Evolutionary conservation across 257 asterid species (phyloP).

Genomic region (Solanum peruvianum): DNA sequence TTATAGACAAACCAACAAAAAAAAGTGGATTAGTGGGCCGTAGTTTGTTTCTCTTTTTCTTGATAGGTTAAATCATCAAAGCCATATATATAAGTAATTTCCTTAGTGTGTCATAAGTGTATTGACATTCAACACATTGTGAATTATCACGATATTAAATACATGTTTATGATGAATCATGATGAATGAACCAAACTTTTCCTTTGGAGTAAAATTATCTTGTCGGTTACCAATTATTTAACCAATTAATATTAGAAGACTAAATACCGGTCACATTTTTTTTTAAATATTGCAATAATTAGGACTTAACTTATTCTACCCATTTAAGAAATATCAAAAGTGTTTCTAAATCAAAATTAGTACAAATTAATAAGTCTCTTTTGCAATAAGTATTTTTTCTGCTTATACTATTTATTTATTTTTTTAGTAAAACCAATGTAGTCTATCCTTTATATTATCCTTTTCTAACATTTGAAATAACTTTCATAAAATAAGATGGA

Average conservation of each 20-base stretch:
- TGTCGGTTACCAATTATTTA: neutral
- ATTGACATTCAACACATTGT: neutral
- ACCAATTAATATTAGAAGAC: neutral
- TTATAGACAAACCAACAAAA: neutral
- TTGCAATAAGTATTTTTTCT: no score
- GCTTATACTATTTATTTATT: no score
- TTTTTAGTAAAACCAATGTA: no score
- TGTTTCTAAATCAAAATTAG: no score
- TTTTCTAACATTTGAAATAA: no score
- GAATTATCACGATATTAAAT: neutral
- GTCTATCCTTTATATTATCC: no score
- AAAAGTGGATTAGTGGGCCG: neutral
- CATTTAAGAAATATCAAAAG: no score
- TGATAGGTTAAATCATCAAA: neutral
- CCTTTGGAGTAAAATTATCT: neutral
- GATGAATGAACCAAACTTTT: neutral
- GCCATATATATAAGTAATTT: neutral
- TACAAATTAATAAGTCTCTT: no score
- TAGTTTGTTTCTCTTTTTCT: neutral
- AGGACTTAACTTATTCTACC: no score
- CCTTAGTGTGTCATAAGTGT: neutral
- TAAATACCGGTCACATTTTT: no score
- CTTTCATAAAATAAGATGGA: no score
- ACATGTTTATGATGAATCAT: neutral
- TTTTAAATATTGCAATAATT: no score